A percentile compares a stretch with the other conserved stretches of the same genome.
These are phyloP conservation scores for Cutaneotrichosporon sp. DNA, from an alignment of 1,284 basidiomycete genomes.

Conservation along the genomic window DNA sequence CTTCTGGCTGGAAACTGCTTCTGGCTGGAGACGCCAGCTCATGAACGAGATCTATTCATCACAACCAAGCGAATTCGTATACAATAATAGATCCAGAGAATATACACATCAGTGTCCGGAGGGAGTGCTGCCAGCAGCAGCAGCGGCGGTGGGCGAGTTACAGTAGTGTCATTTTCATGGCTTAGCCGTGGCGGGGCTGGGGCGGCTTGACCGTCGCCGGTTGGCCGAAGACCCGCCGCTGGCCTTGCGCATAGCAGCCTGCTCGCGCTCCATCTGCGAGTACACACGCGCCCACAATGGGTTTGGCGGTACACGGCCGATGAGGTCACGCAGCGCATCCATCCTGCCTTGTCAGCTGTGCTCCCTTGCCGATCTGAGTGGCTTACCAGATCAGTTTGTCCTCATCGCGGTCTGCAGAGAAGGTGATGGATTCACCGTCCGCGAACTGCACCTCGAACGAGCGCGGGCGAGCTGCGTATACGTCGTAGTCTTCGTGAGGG, in stretches of 20 bases:
- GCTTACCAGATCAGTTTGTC: conserved; percentile 80
- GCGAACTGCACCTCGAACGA: conserved; percentile 83
- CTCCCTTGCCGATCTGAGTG: neutral
- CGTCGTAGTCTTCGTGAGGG: conserved; percentile 57
- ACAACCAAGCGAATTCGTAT: conserved; percentile 1
- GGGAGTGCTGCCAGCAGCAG: too few relatives aligned
- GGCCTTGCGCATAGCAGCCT: too few relatives aligned
- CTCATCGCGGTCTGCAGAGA: conserved; percentile 86
- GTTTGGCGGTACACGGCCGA: conserved; percentile 81
- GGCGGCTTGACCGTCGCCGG: neutral
- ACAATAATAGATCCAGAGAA: too few relatives aligned
- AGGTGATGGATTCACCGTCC: conserved; percentile 72
- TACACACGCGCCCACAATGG: conserved; percentile 85
- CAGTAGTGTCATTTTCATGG: neutral
- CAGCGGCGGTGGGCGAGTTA: too few relatives aligned
- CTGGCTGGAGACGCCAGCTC: too few relatives aligned
- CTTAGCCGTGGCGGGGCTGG: neutral
- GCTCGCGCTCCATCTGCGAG: conserved; percentile 20
- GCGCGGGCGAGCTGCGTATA: conserved; percentile 57
- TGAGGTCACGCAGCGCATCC: conserved; percentile 68
- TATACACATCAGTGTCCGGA: neutral
- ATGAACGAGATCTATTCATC: conserved; percentile 1
- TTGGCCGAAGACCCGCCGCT: too few relatives aligned
- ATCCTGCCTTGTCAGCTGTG: conserved; percentile 57
- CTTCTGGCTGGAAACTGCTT: too few relatives aligned